A percentile compares a stretch with the other conserved stretches of the same genome.
Conservation (phyloP, 2,329 filamentous ascomycete genomes). For the Metarhizium humberi region DNA sequence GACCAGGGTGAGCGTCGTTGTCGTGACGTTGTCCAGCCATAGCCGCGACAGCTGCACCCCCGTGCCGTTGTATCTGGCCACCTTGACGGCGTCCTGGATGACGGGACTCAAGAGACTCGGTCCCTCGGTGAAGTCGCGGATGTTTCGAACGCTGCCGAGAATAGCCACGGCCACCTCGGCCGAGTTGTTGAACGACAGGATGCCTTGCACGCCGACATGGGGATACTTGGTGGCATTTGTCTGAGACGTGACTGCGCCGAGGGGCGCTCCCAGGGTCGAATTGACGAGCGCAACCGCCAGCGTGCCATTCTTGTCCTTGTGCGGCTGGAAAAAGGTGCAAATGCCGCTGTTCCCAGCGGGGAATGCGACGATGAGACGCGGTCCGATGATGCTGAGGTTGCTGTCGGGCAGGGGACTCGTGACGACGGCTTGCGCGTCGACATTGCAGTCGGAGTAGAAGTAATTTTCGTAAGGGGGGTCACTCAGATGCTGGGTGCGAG, state of each 20-base stretch:
- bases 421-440: constrained; percentile 49
- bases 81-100: constrained; percentile 45
- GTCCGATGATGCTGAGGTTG: constrained; percentile 44
- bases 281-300: no score
- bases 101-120: constrained; percentile 38
- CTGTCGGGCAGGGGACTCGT: constrained; percentile 46
- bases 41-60: constrained; percentile 39
- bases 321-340: no score
- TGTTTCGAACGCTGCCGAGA: constrained; percentile 51
- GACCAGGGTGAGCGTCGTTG: constrained; percentile 40
- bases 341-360: constrained; percentile 56
- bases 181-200: constrained; percentile 47
- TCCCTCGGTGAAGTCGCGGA: constrained; percentile 54
- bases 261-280: no score
- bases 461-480: constrained; percentile 55
- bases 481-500: constrained; percentile 24
- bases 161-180: constrained; percentile 46
- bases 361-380: constrained; percentile 53
- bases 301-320: no score
- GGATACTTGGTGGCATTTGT: constrained; percentile 25
- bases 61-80: constrained; percentile 27
- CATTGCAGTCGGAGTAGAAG: constrained; percentile 56
- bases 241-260: constrained; percentile 14
- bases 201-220: constrained; percentile 42
- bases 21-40: constrained; percentile 55